phyloP scores from a whole-genome alignment of 192 early-diverging fungal species.

The Coemansia sp. region DNA sequence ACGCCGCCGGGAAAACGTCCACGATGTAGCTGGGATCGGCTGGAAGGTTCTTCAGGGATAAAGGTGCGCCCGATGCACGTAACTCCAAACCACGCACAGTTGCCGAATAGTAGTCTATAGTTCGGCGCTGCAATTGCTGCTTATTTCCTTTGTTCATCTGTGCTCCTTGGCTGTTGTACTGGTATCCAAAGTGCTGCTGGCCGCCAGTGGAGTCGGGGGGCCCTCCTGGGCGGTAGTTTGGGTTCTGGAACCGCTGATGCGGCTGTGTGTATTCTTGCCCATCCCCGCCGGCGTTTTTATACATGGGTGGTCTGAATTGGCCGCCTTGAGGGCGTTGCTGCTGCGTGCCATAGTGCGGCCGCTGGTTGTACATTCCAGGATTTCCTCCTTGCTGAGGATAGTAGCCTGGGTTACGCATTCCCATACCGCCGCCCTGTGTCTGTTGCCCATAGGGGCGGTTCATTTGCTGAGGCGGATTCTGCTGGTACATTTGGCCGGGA shows the following conservation, averaged over 20 bases:
- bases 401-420: conserved; percentile 21
- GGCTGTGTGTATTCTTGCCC: background rate
- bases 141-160: conserved; percentile 72
- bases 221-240: background rate
- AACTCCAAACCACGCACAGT: conserved; percentile 72
- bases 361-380: conserved; percentile 3
- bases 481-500: conserved; percentile 1
- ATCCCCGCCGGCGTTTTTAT: background rate
- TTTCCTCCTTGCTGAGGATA: conserved; percentile 20
- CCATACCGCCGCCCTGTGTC: conserved; percentile 12
- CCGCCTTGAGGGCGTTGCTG: conserved; percentile 18
- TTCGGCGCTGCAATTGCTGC: conserved; percentile 88
- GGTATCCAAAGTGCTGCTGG: conserved; percentile 29
- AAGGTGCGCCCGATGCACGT: conserved; percentile 10
- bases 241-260: conserved; percentile 7
- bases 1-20: conserved; percentile 60
- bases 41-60: conserved; percentile 30
- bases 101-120: conserved; percentile 90
- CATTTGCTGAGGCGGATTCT: conserved; percentile 1
- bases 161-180: background rate
- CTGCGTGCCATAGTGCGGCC: conserved; percentile 20
- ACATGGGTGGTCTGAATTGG: conserved; percentile 8
- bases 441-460: background rate
- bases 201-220: conserved; percentile 1
- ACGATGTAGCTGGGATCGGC: conserved; percentile 51